phyloP scores from a whole-genome alignment of 139 green algal genomes.

The Picochlorum sp. region DNA sequence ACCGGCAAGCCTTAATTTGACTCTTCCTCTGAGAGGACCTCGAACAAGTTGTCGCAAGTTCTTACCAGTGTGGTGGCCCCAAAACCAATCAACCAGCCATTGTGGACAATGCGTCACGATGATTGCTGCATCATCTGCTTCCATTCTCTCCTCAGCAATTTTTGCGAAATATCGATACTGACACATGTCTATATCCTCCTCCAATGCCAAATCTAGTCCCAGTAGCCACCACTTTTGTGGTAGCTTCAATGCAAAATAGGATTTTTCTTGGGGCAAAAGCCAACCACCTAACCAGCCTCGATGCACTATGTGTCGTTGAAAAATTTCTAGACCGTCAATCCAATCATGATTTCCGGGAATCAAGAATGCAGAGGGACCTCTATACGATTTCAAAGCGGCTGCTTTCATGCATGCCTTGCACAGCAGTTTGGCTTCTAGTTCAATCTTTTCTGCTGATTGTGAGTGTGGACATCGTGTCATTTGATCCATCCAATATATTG shows the following conservation, averaged over 20 bases:
- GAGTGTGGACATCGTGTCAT: neutral
- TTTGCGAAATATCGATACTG: constrained; percentile 82
- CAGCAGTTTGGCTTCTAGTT: neutral
- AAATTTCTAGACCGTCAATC: constrained; percentile 77
- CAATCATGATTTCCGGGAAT: constrained; percentile 79
- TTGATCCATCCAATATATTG: neutral
- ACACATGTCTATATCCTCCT: constrained; percentile 61
- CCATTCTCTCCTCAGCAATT: constrained; percentile 66
- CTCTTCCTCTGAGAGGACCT: constrained; percentile 57
- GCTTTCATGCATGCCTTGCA: constrained; percentile 18
- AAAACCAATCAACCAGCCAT: constrained; percentile 80
- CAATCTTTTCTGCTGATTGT: neutral
- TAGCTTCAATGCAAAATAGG: constrained; percentile 77
- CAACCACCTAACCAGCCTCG: constrained; percentile 82
- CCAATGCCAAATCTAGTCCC: constrained; percentile 73
- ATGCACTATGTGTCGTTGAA: constrained; percentile 61
- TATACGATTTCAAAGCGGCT: constrained; percentile 38
- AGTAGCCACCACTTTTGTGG: constrained; percentile 84
- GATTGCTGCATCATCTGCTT: constrained; percentile 53
- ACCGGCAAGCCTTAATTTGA: constrained; percentile 59
- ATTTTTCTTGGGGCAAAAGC: constrained; percentile 66
- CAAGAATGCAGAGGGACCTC: constrained; percentile 60
- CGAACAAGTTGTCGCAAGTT: constrained; percentile 74
- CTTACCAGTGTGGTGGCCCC: constrained; percentile 20
- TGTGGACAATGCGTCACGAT: constrained; percentile 78